Evolutionary conservation across 257 asterid genomes (phyloP).

Genomic region (Solanum chmielewskii): DNA sequence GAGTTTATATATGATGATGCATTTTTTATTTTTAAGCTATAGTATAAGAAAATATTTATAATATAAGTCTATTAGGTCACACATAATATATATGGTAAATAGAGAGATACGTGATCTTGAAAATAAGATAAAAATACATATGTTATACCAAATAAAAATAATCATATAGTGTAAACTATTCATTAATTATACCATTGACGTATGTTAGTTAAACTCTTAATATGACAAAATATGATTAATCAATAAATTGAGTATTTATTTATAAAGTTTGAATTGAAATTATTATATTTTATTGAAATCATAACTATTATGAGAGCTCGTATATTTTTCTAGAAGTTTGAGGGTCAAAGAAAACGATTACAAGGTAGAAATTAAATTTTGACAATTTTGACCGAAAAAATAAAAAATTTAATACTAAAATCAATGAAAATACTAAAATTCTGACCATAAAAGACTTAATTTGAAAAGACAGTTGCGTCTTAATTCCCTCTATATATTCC

Average conservation of each 20-base stretch:
- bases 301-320: neutral
- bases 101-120: rapidly evolving
- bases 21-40: neutral
- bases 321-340: neutral
- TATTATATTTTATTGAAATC: neutral
- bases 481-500: neutral
- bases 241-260: neutral
- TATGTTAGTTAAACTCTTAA: neutral
- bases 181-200: neutral
- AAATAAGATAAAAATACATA: neutral
- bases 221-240: too few species aligned
- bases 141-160: neutral
- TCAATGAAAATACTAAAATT: too few species aligned
- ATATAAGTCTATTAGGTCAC: neutral
- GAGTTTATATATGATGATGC: neutral
- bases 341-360: neutral
- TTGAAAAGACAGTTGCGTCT: neutral
- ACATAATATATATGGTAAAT: neutral
- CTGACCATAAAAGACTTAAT: neutral
- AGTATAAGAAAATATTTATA: neutral
- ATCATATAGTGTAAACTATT: neutral
- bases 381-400: rapidly evolving
- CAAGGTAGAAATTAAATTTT: neutral
- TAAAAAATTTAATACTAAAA: too few species aligned
- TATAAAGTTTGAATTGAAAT: neutral